Conservation (phyloP, 192 early-diverging fungal species). For the Mortierella claussenii region DNA sequence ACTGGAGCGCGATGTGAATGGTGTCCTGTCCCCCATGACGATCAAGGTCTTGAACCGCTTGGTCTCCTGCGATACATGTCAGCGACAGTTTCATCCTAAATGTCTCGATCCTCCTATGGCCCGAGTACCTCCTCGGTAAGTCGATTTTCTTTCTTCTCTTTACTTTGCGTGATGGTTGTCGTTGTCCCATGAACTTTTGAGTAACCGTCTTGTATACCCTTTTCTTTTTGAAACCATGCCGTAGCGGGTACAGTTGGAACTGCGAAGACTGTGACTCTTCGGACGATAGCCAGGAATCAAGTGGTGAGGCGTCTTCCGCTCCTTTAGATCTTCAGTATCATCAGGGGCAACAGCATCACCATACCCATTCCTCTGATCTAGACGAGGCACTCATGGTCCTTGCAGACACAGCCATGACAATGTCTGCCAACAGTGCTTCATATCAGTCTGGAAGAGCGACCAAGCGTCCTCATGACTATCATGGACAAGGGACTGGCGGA, state of each 20-base stretch:
- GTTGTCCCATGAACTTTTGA: no score
- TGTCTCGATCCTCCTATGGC: slow-evolving; percentile 50
- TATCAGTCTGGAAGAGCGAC: not conserved
- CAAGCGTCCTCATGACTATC: slow-evolving; percentile 8
- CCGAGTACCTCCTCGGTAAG: slow-evolving; percentile 49
- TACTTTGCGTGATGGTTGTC: no score
- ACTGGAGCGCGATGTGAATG: slow-evolving; percentile 31
- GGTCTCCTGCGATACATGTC: slow-evolving; percentile 44
- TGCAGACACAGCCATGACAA: slow-evolving; percentile 45
- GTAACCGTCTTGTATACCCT: no score
- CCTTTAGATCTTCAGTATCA: not conserved
- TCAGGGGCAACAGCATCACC: slow-evolving; percentile 12
- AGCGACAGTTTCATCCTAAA: slow-evolving; percentile 48
- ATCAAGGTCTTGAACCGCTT: slow-evolving; percentile 49
- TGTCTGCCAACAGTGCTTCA: slow-evolving; percentile 10
- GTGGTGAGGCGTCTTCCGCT: slow-evolving; percentile 13
- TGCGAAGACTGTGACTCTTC: slow-evolving; percentile 53
- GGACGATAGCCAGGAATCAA: slow-evolving; percentile 35
- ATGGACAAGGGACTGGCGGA: not conserved
- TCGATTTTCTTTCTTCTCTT: not conserved
- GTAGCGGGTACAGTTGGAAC: slow-evolving; percentile 52
- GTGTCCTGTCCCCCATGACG: slow-evolving; percentile 29
- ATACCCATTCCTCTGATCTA: slow-evolving; percentile 37
- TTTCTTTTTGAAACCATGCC: no score
- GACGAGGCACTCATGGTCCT: slow-evolving; percentile 50